A percentile compares a stretch with the other conserved stretches of the same genome.
Conservation (phyloP, 2,329 filamentous ascomycete species). For the Arthrobotrys entomopaga region DNA sequence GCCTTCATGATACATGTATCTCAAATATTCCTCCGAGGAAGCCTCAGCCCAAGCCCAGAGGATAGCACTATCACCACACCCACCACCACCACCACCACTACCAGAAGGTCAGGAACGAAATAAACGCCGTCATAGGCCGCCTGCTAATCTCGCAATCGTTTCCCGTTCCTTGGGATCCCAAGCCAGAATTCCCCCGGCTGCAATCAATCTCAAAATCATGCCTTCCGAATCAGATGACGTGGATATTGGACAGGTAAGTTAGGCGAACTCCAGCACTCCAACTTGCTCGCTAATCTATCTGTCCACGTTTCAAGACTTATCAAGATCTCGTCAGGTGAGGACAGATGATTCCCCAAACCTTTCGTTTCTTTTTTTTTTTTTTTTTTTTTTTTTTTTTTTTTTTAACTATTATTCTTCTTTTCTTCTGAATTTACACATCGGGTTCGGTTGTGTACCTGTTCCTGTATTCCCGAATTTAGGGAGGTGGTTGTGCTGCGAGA, state of each 20-base stretch:
- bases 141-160: slow-evolving; percentile 13
- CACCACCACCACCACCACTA: slow-evolving; percentile 6
- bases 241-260: slow-evolving; percentile 50
- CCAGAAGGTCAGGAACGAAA: not conserved
- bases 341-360: slow-evolving; percentile 9
- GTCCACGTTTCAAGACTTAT: slow-evolving; percentile 45
- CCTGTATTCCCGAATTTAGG: not conserved
- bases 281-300: slow-evolving; percentile 50
- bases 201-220: slow-evolving; percentile 13
- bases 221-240: slow-evolving; percentile 51
- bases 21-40: no score
- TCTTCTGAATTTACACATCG: no score
- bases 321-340: slow-evolving; percentile 55
- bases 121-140: not conserved
- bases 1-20: no score
- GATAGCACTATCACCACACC: slow-evolving; percentile 12
- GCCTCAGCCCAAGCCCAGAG: not conserved
- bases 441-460: no score
- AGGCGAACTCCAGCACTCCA: slow-evolving; percentile 45
- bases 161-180: no score
- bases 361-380: not conserved
- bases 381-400: slow-evolving; percentile 5
- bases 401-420: no score
- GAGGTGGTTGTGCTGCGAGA: not conserved
- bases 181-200: no score